These are phyloP conservation scores for Sisymbrium altissimum DNA, from an alignment of 345 rosid species.

Conservation along the genomic window DNA sequence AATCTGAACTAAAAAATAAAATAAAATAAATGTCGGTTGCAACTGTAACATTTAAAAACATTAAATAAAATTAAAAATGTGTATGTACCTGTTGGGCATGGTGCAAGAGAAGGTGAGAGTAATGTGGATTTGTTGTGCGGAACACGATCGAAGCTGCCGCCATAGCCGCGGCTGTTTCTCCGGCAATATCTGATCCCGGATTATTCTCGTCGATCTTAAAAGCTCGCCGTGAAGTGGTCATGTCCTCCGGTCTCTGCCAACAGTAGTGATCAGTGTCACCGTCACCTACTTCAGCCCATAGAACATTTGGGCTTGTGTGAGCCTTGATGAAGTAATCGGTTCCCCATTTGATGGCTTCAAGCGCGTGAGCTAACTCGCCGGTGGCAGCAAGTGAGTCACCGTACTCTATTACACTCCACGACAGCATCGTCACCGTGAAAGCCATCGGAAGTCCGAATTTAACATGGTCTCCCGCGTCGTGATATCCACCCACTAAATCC, in stretches of 20 bases:
- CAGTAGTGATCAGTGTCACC: constrained; percentile 96
- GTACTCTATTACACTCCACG: constrained; percentile 80
- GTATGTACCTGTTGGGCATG: constrained; percentile 72
- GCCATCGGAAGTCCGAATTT: constrained; percentile 98
- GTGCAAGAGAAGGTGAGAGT: constrained; percentile 83
- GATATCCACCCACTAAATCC: constrained; percentile 95
- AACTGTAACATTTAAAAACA: constrained; percentile 16
- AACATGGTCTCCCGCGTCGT: constrained; percentile 94
- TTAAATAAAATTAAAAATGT: not conserved
- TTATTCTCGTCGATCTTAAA: constrained; percentile 75
- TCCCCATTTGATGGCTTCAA: constrained; percentile 93
- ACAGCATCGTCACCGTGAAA: constrained; percentile 86
- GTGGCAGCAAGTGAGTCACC: constrained; percentile 55
- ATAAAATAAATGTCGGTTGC: not conserved
- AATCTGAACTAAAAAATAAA: not conserved
- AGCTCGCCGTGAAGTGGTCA: constrained; percentile 92
- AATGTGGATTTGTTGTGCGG: constrained; percentile 65
- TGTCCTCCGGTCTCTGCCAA: constrained; percentile 98
- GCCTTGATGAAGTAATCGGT: constrained; percentile 92
- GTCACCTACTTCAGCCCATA: constrained; percentile 96
- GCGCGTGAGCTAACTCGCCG: constrained; percentile 72
- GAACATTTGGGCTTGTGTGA: constrained; percentile 74
- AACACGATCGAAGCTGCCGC: constrained; percentile 91
- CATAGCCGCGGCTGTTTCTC: constrained; percentile 94
- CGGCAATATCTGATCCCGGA: constrained; percentile 93